phyloP scores from a whole-genome alignment of 495 filamentous ascomycete species.

The Aspergillus ellipticus region DNA sequence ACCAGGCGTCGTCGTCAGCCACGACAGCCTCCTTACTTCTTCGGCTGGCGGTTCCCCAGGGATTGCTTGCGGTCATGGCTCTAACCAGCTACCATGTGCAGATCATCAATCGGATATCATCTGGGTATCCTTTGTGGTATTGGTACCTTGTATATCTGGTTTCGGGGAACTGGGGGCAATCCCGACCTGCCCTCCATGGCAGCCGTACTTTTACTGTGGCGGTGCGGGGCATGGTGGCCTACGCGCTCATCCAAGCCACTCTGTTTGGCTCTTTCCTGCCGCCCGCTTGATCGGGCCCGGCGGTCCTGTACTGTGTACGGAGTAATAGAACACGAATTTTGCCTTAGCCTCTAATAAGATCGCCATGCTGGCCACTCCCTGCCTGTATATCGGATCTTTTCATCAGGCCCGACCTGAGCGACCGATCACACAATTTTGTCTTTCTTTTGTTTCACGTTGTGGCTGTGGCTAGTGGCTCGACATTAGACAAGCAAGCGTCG shows the following conservation, averaged over 20 bases:
- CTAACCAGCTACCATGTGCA: slow-evolving; percentile 84
- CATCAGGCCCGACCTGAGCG: too few relatives aligned
- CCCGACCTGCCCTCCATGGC: slow-evolving; percentile 16
- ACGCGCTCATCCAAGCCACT: slow-evolving; percentile 74
- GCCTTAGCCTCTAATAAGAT: too few relatives aligned
- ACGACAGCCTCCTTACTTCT: slow-evolving; percentile 47
- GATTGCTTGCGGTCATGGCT: slow-evolving; percentile 64
- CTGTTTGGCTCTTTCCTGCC: slow-evolving; percentile 93
- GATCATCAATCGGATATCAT: slow-evolving; percentile 85
- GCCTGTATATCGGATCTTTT: not conserved
- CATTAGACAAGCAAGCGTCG: too few relatives aligned
- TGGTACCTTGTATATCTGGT: slow-evolving; percentile 61
- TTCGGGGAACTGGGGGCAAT: slow-evolving; percentile 16
- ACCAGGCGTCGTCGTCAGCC: slow-evolving; percentile 22
- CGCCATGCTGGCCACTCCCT: too few relatives aligned
- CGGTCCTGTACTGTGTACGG: too few relatives aligned
- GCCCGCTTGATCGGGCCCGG: slow-evolving; percentile 58
- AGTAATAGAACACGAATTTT: too few relatives aligned
- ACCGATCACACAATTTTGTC: too few relatives aligned
- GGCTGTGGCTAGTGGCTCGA: too few relatives aligned
- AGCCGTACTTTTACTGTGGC: slow-evolving; percentile 26
- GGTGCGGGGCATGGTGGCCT: slow-evolving; percentile 70
- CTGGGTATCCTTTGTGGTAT: slow-evolving; percentile 87
- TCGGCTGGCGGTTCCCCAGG: slow-evolving; percentile 63
- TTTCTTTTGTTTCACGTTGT: too few relatives aligned